phyloP scores from a whole-genome alignment of 2,329 filamentous ascomycete species.

The Fusarium lyarnte region DNA sequence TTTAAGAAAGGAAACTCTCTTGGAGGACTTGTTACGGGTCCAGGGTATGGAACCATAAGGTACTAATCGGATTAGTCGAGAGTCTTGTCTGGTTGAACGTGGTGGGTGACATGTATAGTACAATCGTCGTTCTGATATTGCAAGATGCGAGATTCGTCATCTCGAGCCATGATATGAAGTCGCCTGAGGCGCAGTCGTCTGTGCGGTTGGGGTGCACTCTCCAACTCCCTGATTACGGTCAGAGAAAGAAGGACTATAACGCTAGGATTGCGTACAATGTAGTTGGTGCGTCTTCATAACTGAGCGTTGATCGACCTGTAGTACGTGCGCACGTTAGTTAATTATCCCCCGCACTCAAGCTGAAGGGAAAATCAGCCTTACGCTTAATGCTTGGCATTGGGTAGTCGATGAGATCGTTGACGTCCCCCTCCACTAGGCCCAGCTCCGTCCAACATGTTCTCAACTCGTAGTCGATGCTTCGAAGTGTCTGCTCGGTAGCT shows the following conservation, averaged over 20 bases:
- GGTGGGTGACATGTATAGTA: constrained; percentile 7
- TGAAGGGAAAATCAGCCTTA: not conserved
- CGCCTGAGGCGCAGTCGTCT: not conserved
- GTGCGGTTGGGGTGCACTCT: not conserved
- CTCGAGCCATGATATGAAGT: constrained; percentile 19
- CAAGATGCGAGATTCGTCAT: constrained; percentile 13
- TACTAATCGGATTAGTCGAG: not conserved
- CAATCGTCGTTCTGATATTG: constrained; percentile 15
- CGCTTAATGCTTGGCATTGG: not conserved
- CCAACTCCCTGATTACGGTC: not conserved
- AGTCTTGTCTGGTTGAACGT: not conserved
- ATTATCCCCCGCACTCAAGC: accelerated
- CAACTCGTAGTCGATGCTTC: not conserved
- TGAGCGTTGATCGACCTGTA: not conserved
- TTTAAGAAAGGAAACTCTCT: not conserved
- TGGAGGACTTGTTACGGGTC: not conserved
- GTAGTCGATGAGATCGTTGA: not conserved
- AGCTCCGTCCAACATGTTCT: not conserved
- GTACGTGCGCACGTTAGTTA: not conserved
- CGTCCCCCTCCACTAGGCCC: not conserved
- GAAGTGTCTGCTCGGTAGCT: not conserved
- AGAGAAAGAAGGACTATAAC: not conserved
- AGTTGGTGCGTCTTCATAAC: constrained; percentile 1
- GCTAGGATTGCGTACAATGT: not conserved
- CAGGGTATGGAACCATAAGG: constrained; percentile 2